These are phyloP conservation scores for Trichoderma sp. DNA, from an alignment of 2,329 filamentous ascomycete genomes.

Conservation along the genomic window DNA sequence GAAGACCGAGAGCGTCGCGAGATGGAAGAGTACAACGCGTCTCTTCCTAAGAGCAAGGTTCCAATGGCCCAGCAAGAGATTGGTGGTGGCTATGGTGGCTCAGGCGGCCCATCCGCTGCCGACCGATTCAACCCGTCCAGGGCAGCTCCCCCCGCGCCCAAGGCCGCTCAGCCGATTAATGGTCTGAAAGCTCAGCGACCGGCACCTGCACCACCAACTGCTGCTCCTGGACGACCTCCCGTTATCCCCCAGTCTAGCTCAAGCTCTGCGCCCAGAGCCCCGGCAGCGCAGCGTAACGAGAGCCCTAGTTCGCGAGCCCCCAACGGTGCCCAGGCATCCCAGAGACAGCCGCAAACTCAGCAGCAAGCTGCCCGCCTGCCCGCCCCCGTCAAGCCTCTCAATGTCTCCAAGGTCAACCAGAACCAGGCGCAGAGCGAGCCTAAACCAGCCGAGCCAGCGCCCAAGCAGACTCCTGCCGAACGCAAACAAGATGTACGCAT, in stretches of 20 bases:
- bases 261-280: slow-evolving; percentile 40
- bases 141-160: slow-evolving; percentile 78
- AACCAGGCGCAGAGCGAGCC: slow-evolving; percentile 60
- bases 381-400: slow-evolving; percentile 71
- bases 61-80: slow-evolving; percentile 88
- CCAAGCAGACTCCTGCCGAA: slow-evolving; percentile 66
- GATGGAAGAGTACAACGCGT: slow-evolving; percentile 84
- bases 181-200: slow-evolving; percentile 70
- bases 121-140: slow-evolving; percentile 82
- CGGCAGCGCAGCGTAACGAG: slow-evolving; percentile 46
- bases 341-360: slow-evolving; percentile 45
- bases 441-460: slow-evolving; percentile 86
- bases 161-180: slow-evolving; percentile 54
- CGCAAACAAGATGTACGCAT: slow-evolving; percentile 92
- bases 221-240: slow-evolving; percentile 44
- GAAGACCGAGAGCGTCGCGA: slow-evolving; percentile 71
- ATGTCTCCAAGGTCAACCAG: slow-evolving; percentile 65
- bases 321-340: slow-evolving; percentile 52
- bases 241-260: slow-evolving; percentile 50
- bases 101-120: slow-evolving; percentile 36
- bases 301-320: slow-evolving; percentile 54
- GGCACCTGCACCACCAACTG: slow-evolving; percentile 67
- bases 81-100: slow-evolving; percentile 56
- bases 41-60: slow-evolving; percentile 74
- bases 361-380: slow-evolving; percentile 47